Base-by-base conservation (phyloP, 2,329 filamentous ascomycete genomes). In the Aureobasidium sp. region DNA sequence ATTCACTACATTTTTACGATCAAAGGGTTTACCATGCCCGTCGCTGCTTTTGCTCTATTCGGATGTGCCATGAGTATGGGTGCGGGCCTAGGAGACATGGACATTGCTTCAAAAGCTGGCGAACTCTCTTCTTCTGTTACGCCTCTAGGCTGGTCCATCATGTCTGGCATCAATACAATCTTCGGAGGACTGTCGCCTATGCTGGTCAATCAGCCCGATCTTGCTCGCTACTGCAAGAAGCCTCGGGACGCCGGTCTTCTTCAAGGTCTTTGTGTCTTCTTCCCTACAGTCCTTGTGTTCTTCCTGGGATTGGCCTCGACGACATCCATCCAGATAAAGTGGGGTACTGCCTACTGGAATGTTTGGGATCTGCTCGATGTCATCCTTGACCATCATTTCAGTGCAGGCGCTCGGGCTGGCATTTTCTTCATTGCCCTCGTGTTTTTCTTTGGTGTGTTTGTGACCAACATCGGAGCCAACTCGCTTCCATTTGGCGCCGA, bases 291-390 rank as follows among this genome's bases (percentile, higher is more conserved):
- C 8, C 65, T 77, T 12, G 73, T 77, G 43, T 76, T 78, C 65
- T 72, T 77, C 46, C 67, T 79, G 8, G 75, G 76, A 15, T 70
- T 74, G 36, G 52, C 36, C 20, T 71, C 70, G 5, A 75, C 75
- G 0, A 78, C 76, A 12, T 73, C 74, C 1, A 75, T 75, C 20
- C 69, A 72, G 2, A 65, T 68, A 1, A 70, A 67, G 4, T 71
- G 72, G 39, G 76, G 76, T 4, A 70, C 72, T 6, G 71, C 72
- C 3, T 75, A 76, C 65, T 79, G 76, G 77, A 78, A 79, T 59
- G 67, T 76, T 1, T 78, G 76, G 76, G 76, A 78, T 65, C 71
- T 79, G n/a, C 74, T 75, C 59, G 68, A 68, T 34, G 68, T 70
- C 1, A 75, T 79, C 8, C 70, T 79, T 6, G 72, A 74, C 20